phyloP scores from a whole-genome alignment of 2,329 filamentous ascomycete species.

The Diplodia scrobiculata region DNA sequence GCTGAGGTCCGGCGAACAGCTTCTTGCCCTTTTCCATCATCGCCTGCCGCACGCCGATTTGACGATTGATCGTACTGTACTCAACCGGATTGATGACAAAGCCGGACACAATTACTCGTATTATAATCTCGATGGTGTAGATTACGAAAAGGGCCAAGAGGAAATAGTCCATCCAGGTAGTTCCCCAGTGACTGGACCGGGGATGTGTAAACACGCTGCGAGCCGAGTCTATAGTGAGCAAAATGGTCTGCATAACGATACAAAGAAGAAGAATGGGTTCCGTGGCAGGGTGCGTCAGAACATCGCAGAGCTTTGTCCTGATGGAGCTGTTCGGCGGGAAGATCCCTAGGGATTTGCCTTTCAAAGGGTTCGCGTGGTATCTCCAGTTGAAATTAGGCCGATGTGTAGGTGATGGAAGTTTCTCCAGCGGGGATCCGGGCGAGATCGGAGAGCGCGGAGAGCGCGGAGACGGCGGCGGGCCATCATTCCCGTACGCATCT shows the following conservation, averaged over 20 bases:
- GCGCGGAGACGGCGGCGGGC: slow-evolving; percentile 45
- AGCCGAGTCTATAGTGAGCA: slow-evolving; percentile 83
- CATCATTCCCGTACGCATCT: slow-evolving; percentile 13
- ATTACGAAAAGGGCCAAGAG: slow-evolving; percentile 82
- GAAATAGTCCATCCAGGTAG: slow-evolving; percentile 71
- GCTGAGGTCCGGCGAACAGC: slow-evolving; percentile 74
- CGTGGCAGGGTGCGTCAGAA: slow-evolving; percentile 81
- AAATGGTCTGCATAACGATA: slow-evolving; percentile 82
- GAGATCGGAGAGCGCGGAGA: slow-evolving; percentile 31
- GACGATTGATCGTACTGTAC: slow-evolving; percentile 85
- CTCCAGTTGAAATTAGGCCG: slow-evolving; percentile 42
- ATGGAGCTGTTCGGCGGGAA: slow-evolving; percentile 78
- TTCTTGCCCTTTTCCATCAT: slow-evolving; percentile 74
- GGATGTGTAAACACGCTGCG: slow-evolving; percentile 67
- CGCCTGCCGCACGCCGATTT: slow-evolving; percentile 71
- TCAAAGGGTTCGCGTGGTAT: slow-evolving; percentile 69
- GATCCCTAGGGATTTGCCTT: slow-evolving; percentile 81
- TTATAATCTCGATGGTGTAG: slow-evolving; percentile 82
- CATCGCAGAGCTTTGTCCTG: slow-evolving; percentile 73
- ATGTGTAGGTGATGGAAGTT: slow-evolving; percentile 41
- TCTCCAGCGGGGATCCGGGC: slow-evolving; percentile 43
- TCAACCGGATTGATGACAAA: slow-evolving; percentile 87
- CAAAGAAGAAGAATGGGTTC: slow-evolving; percentile 84
- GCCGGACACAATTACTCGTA: slow-evolving; percentile 88
- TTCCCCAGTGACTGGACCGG: slow-evolving; percentile 67